Conservation (phyloP, 2,329 filamentous ascomycete genomes). For the Sarocladium brachiariae region DNA sequence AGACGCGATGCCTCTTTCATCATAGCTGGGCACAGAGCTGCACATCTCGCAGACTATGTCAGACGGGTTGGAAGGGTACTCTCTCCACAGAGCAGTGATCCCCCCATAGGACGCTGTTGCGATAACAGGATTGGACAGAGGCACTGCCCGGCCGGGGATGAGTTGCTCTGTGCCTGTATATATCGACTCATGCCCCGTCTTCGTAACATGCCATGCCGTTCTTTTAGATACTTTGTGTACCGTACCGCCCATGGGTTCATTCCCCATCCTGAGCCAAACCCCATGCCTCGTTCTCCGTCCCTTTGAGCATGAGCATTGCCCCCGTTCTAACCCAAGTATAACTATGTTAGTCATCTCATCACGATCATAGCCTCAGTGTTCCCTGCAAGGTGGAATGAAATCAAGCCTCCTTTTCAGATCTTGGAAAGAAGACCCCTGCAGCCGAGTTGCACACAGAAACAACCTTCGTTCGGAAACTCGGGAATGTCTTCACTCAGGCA, state of each 20-base stretch:
- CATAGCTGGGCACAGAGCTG: neutral
- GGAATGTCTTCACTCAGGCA: constrained; percentile 17
- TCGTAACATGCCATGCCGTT: neutral
- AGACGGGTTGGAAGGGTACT: neutral
- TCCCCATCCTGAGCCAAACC: neutral
- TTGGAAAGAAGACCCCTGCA: too few relatives aligned
- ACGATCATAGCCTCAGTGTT: too few relatives aligned
- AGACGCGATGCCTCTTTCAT: neutral
- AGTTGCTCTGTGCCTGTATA: neutral
- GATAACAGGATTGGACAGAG: neutral
- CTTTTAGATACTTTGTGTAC: neutral
- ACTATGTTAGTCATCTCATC: too few relatives aligned
- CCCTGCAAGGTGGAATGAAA: too few relatives aligned
- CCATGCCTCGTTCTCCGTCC: too few relatives aligned
- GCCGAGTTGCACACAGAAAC: too few relatives aligned
- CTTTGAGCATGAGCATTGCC: too few relatives aligned
- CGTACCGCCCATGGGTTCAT: neutral
- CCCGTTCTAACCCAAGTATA: too few relatives aligned
- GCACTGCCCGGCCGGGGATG: neutral
- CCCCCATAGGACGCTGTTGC: neutral
- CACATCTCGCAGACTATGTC: neutral
- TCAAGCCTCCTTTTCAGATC: too few relatives aligned
- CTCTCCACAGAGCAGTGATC: neutral
- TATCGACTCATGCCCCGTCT: constrained; percentile 2
- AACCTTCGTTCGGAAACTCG: neutral